These are phyloP conservation scores for Mycena rebaudengoi DNA, from an alignment of 768 basidiomycete species.

Conservation along the genomic window DNA sequence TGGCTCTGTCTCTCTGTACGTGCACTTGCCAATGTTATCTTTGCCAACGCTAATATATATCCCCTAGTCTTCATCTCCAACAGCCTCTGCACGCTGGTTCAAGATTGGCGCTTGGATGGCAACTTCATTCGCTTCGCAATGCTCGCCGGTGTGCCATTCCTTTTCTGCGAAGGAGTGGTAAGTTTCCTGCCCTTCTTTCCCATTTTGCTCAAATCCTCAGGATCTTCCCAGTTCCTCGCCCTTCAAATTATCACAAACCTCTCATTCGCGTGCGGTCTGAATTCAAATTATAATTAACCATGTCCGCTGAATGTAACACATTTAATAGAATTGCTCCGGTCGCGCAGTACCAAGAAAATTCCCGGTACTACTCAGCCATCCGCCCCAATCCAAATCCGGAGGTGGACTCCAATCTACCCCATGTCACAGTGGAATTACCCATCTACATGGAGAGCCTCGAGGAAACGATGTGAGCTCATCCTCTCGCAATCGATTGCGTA, in stretches of 20 bases:
- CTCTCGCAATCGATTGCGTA: not conserved
- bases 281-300: not conserved
- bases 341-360: slow-evolving; percentile 85
- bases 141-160: slow-evolving; percentile 68
- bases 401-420: slow-evolving; percentile 70
- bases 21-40: too few relatives aligned
- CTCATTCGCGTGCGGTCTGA: slow-evolving; percentile 63
- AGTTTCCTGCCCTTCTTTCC: slow-evolving; percentile 29
- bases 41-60: too few relatives aligned
- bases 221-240: slow-evolving; percentile 68
- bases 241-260: slow-evolving; percentile 71
- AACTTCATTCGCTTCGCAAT: slow-evolving; percentile 70
- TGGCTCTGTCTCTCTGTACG: too few relatives aligned
- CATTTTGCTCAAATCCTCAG: not conserved
- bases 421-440: slow-evolving; percentile 82
- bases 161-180: slow-evolving; percentile 80
- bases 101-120: slow-evolving; percentile 75
- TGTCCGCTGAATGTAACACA: not conserved
- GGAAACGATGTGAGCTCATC: slow-evolving; percentile 28
- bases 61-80: slow-evolving; percentile 70
- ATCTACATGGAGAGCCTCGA: slow-evolving; percentile 88
- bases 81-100: slow-evolving; percentile 65
- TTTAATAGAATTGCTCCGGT: slow-evolving; percentile 74
- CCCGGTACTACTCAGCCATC: slow-evolving; percentile 78
- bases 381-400: slow-evolving; percentile 67